Percentiles rank a stretch among this genome's conserved stretches.
These are phyloP conservation scores for Neurospora sp. DNA, from an alignment of 495 filamentous ascomycete genomes.

Conservation along the genomic window DNA sequence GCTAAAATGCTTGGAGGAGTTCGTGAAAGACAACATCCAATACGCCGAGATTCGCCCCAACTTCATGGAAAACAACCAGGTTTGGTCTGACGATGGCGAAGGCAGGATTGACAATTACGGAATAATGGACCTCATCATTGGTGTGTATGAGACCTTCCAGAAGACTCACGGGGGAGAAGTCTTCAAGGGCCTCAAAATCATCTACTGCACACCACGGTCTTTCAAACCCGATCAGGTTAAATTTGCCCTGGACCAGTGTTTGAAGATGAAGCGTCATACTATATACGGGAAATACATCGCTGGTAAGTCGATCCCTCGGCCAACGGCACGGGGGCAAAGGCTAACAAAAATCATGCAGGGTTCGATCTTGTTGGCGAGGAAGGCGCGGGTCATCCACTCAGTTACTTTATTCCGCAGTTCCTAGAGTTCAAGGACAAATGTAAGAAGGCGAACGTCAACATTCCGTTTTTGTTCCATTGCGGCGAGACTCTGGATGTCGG, in stretches of 20 bases:
- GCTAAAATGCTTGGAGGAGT: slow-evolving; percentile 35
- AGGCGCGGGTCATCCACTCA: slow-evolving; percentile 57
- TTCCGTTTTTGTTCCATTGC: slow-evolving; percentile 95
- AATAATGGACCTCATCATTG: slow-evolving; percentile 41
- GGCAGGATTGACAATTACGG: slow-evolving; percentile 33
- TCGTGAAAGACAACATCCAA: slow-evolving; percentile 44
- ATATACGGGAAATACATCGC: no score
- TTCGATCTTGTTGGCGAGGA: slow-evolving; percentile 90
- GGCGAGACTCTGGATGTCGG: slow-evolving; percentile 79
- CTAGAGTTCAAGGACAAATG: slow-evolving; percentile 75
- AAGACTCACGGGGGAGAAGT: slow-evolving; percentile 13
- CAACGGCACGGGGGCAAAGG: no score
- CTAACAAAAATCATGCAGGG: slow-evolving; percentile 28
- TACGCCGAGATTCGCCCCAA: slow-evolving; percentile 50
- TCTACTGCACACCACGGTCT: slow-evolving; percentile 44
- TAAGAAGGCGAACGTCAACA: slow-evolving; percentile 53
- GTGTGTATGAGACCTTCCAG: slow-evolving; percentile 37
- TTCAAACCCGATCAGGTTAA: slow-evolving; percentile 50
- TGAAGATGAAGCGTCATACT: slow-evolving; percentile 70
- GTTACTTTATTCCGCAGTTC: slow-evolving; percentile 62
- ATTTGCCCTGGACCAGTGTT: slow-evolving; percentile 64
- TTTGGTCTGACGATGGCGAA: slow-evolving; percentile 35
- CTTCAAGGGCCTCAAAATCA: slow-evolving; percentile 40
- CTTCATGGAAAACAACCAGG: slow-evolving; percentile 45
- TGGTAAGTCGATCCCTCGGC: no score